Conservation (phyloP, 495 filamentous ascomycete species). For the Tetracladium setigerum region DNA sequence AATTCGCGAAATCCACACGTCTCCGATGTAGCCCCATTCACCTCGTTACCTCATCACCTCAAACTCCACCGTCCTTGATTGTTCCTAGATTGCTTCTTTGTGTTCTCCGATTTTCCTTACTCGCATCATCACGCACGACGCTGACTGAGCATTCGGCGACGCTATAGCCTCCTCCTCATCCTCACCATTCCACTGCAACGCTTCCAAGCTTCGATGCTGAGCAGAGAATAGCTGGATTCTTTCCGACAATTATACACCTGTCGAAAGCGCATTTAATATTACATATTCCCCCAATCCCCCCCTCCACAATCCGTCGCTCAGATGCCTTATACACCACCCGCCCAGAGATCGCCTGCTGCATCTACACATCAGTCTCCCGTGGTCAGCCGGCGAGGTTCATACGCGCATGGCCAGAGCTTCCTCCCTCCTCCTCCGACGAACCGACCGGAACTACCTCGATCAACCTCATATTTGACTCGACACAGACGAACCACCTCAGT, state of each 20-base stretch:
- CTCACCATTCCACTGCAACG: slow-evolving; percentile 6
- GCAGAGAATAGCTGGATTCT: slow-evolving; percentile 8
- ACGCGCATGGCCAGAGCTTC: slow-evolving; percentile 30
- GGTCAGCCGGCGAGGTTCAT: slow-evolving; percentile 49
- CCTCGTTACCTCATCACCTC: not conserved
- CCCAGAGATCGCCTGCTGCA: slow-evolving; percentile 70
- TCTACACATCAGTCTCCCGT: slow-evolving; percentile 57
- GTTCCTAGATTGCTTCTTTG: not conserved
- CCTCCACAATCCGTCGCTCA: slow-evolving; percentile 11
- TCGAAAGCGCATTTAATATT: slow-evolving; percentile 1
- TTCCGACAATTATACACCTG: slow-evolving; percentile 3
- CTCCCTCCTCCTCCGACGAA: slow-evolving; percentile 28
- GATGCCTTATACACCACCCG: slow-evolving; percentile 95
- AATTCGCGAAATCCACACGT: too few species aligned
- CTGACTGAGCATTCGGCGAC: slow-evolving; percentile 1
- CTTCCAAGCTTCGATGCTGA: slow-evolving; percentile 9
- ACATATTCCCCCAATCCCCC: not conserved
- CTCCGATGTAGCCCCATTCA: slow-evolving; percentile 1
- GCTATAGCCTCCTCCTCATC: not conserved
- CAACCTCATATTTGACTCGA: slow-evolving; percentile 64
- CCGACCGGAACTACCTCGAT: slow-evolving; percentile 57
- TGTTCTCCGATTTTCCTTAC: not conserved
- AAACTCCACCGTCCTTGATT: slow-evolving; percentile 1
- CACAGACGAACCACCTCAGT: slow-evolving; percentile 32
- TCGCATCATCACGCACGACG: not conserved